Conservation (phyloP, 2,329 filamentous ascomycete species). For the Rutstroemia sydowiana region DNA sequence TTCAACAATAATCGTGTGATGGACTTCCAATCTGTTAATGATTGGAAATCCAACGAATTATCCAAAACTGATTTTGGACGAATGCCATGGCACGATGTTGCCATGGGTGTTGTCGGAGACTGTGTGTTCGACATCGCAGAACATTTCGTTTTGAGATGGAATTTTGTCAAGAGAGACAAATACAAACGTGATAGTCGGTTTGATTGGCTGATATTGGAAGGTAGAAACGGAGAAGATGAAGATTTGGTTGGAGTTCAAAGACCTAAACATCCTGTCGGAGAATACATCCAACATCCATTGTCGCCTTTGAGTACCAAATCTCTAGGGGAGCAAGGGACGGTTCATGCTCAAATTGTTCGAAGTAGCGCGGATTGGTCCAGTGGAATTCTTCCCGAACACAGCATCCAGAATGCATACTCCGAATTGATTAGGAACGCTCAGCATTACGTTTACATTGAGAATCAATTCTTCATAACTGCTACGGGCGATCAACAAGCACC, state of each 20-base stretch:
- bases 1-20: constrained; percentile 97
- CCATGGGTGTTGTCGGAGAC: constrained; percentile 84
- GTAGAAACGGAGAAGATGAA: constrained; percentile 69
- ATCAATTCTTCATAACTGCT: constrained; percentile 95
- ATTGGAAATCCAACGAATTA: constrained; percentile 91
- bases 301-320: constrained; percentile 61
- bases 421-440: constrained; percentile 81
- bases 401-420: constrained; percentile 79
- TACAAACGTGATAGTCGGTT: constrained; percentile 83
- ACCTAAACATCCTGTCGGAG: constrained; percentile 81
- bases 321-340: constrained; percentile 57
- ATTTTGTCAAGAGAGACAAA: constrained; percentile 94
- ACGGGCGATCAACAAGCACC: constrained; percentile 83
- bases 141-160: constrained; percentile 92
- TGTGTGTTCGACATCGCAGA: constrained; percentile 91
- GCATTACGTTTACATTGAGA: constrained; percentile 96
- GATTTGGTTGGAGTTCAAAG: constrained; percentile 83
- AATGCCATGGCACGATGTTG: constrained; percentile 98
- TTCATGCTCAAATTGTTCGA: constrained; percentile 79
- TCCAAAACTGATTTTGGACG: constrained; percentile 86
- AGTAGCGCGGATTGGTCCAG: constrained; percentile 92
- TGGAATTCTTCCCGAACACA: constrained; percentile 76
- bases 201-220: constrained; percentile 78
- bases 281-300: constrained; percentile 76
- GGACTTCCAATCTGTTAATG: constrained; percentile 85